These are phyloP conservation scores for Fraxinus paxiana DNA, from an alignment of 305 asterid species.

Conservation along the genomic window DNA sequence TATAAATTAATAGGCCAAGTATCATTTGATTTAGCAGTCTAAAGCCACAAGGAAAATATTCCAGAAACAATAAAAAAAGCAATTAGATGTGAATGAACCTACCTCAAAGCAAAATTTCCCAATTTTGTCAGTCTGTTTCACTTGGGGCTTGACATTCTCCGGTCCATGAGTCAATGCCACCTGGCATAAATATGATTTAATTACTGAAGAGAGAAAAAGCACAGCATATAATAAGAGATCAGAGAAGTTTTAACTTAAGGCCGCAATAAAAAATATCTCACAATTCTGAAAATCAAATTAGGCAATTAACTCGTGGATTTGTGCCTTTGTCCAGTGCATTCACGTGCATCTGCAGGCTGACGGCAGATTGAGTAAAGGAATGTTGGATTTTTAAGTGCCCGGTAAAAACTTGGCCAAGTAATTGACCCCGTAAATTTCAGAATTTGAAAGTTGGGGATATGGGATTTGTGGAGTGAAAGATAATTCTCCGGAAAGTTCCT, in stretches of 20 bases:
- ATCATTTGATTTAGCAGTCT: not conserved
- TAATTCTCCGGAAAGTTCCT: not conserved
- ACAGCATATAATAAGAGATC: conserved; percentile 20
- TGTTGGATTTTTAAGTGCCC: not conserved
- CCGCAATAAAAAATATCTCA: not conserved
- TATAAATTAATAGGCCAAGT: not conserved
- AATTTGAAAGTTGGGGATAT: not conserved
- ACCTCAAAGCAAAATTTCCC: conserved; percentile 95
- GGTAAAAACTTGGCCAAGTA: not conserved
- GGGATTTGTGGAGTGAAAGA: not conserved
- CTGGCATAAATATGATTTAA: conserved; percentile 39
- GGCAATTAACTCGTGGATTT: not conserved
- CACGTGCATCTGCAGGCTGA: not conserved
- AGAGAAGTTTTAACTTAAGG: not conserved
- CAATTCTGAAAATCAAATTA: conserved; percentile 1
- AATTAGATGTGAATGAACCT: conserved; percentile 24
- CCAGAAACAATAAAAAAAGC: conserved; percentile 15
- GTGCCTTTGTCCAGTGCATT: not conserved
- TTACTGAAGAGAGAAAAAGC: conserved; percentile 19
- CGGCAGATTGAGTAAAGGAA: not conserved
- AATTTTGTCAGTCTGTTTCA: conserved; percentile 62
- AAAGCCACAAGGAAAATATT: conserved; percentile 13
- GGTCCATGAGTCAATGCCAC: conserved; percentile 97
- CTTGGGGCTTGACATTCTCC: conserved; percentile 81
- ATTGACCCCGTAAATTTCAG: not conserved